Conservation (phyloP, 73 alveolate species). For the Durusdinium trenchii region DNA sequence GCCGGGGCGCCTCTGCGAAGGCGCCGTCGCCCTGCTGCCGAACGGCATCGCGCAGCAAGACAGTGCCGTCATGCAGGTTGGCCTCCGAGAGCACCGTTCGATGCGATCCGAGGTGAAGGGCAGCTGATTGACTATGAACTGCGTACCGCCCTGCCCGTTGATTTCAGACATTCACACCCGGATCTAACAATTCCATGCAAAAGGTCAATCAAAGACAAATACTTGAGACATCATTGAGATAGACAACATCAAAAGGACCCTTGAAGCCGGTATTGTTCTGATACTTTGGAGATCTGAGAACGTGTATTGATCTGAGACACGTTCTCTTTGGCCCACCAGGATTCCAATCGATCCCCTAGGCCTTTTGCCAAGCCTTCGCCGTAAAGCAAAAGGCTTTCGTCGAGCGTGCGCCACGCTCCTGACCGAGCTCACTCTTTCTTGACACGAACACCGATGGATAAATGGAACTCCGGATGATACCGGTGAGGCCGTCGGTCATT, state of each 20-base stretch:
- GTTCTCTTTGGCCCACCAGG: neutral
- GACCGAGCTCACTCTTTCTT: too few relatives aligned
- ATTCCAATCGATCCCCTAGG: neutral
- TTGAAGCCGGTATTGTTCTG: too few relatives aligned
- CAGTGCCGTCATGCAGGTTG: conserved; percentile 53
- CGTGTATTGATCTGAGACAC: too few relatives aligned
- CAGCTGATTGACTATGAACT: too few relatives aligned
- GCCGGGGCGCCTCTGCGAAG: conserved; percentile 38
- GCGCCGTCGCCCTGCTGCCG: conserved; percentile 53
- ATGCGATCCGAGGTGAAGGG: too few relatives aligned
- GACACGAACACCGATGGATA: too few relatives aligned
- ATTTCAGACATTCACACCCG: neutral
- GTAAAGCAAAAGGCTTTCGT: conserved; percentile 2
- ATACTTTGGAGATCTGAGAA: too few relatives aligned
- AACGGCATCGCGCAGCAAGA: conserved; percentile 57
- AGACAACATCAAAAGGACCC: too few relatives aligned
- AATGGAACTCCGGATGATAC: too few relatives aligned
- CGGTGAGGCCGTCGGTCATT: too few relatives aligned
- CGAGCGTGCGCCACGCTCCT: conserved; percentile 11
- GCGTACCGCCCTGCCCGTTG: neutral
- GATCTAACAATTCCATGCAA: neutral
- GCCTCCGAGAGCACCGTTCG: conserved; percentile 7
- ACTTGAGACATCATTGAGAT: too few relatives aligned
- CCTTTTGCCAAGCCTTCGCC: conserved; percentile 29
- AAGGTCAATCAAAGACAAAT: neutral